These are phyloP conservation scores for Zizania palustris DNA, from an alignment of 202 grass and related monocot genomes.

Conservation along the genomic window DNA sequence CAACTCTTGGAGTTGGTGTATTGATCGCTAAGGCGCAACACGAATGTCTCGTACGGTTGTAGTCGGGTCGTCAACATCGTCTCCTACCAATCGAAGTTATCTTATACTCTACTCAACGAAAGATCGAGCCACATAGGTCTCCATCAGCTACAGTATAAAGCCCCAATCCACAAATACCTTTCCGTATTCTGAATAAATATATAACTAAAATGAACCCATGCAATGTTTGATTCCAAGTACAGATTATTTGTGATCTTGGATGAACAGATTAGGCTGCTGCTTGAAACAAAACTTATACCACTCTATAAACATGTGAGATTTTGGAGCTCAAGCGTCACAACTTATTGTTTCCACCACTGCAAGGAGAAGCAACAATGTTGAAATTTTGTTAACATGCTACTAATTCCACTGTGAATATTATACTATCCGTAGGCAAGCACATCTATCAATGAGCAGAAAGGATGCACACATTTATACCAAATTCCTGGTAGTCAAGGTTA, in stretches of 20 bases:
- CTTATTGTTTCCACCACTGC: no score
- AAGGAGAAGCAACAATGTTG: no score
- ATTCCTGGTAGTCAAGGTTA: neutral
- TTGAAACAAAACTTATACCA: slow-evolving; percentile 47
- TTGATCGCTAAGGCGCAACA: no score
- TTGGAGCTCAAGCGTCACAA: slow-evolving; percentile 53
- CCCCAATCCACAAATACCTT: neutral
- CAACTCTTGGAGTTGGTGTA: no score
- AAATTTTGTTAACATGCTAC: no score
- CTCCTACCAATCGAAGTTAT: no score
- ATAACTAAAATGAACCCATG: slow-evolving; percentile 20
- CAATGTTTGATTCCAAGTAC: slow-evolving; percentile 47
- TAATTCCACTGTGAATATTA: no score
- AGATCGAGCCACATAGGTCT: no score
- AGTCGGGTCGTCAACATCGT: no score
- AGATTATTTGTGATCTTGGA: slow-evolving; percentile 48
- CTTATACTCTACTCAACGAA: no score
- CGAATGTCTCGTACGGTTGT: no score
- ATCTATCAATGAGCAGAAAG: neutral
- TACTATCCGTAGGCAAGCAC: no score
- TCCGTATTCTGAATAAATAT: slow-evolving; percentile 15
- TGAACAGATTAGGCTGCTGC: slow-evolving; percentile 36
- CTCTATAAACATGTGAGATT: slow-evolving; percentile 45
- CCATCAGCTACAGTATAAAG: neutral
- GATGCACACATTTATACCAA: neutral